Conservation (phyloP, 2,329 filamentous ascomycete species). For the Penicillium aurantiogriseum region DNA sequence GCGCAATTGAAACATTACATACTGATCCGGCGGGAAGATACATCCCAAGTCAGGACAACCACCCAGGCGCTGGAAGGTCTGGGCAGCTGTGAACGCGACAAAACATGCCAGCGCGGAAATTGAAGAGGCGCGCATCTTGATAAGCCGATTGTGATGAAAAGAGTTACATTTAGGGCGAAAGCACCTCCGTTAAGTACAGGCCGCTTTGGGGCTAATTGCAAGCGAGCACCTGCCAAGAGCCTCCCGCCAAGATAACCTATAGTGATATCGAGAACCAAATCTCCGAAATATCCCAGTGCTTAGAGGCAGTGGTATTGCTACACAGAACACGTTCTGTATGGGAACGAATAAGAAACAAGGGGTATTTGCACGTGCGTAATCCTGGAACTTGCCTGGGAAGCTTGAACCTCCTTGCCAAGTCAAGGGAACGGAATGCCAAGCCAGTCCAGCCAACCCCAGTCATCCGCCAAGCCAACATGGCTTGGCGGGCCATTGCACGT, state of each 20-base stretch:
- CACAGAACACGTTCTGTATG: no score
- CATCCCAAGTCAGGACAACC: slow-evolving; percentile 57
- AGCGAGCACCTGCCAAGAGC: background rate
- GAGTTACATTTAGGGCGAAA: background rate
- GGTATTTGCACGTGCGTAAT: slow-evolving; percentile 8
- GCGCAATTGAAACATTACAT: slow-evolving; percentile 21
- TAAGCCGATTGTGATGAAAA: background rate
- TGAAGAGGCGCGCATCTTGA: slow-evolving; percentile 28
- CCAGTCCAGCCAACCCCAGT: background rate
- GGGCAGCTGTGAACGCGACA: slow-evolving; percentile 38
- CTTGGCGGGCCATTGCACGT: slow-evolving; percentile 4
- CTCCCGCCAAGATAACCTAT: background rate
- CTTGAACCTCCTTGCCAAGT: slow-evolving; percentile 12
- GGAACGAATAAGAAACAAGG: slow-evolving; percentile 1
- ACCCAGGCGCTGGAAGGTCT: slow-evolving; percentile 57
- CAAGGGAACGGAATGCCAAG: slow-evolving; percentile 8
- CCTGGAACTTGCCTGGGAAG: slow-evolving; percentile 2
- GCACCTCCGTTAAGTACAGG: background rate
- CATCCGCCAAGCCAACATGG: background rate
- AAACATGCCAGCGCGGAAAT: slow-evolving; percentile 27
- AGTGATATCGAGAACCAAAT: background rate
- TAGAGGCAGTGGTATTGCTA: background rate
- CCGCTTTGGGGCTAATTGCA: background rate
- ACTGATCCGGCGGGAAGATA: slow-evolving; percentile 60
- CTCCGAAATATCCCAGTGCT: background rate